These are phyloP conservation scores for Scalesia atractyloides DNA, from an alignment of 129 eudicot species.

Conservation along the genomic window DNA sequence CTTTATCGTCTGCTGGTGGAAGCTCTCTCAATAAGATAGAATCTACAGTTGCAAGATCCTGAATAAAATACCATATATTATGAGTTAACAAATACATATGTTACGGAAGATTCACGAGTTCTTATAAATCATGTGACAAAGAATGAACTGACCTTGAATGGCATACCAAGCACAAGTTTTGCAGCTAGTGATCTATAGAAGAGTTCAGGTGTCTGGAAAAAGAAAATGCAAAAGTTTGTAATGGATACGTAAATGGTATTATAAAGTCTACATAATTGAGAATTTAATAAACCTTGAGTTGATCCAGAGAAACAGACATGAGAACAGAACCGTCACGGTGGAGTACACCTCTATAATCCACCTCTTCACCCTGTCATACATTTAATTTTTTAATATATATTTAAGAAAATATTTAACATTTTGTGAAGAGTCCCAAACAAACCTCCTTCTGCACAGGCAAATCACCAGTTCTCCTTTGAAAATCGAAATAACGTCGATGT, in stretches of 20 bases:
- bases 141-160: conserved; percentile 68
- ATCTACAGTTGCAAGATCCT: conserved; percentile 99
- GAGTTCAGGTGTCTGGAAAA: conserved; percentile 79
- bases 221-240: conserved; percentile 12
- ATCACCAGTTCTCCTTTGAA: conserved; percentile 92
- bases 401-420: neutral
- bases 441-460: conserved; percentile 97
- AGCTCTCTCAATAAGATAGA: conserved; percentile 87
- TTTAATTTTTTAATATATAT: neutral
- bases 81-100: neutral
- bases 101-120: neutral
- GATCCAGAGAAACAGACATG: conserved; percentile 84
- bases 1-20: conserved; percentile 81
- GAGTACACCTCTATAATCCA: conserved; percentile 88
- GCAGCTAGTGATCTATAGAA: conserved; percentile 88
- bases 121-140: neutral
- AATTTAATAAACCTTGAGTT: conserved; percentile 63
- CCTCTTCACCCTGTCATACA: conserved; percentile 84
- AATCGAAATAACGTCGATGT: conserved; percentile 90
- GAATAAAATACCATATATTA: conserved; percentile 22
- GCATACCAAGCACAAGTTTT: conserved; percentile 95
- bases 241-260: conserved; percentile 8
- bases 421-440: conserved; percentile 2
- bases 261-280: neutral
- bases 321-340: conserved; percentile 99